phyloP scores from a whole-genome alignment of 2,329 filamentous ascomycete species.

The Aspergillus sp. region DNA sequence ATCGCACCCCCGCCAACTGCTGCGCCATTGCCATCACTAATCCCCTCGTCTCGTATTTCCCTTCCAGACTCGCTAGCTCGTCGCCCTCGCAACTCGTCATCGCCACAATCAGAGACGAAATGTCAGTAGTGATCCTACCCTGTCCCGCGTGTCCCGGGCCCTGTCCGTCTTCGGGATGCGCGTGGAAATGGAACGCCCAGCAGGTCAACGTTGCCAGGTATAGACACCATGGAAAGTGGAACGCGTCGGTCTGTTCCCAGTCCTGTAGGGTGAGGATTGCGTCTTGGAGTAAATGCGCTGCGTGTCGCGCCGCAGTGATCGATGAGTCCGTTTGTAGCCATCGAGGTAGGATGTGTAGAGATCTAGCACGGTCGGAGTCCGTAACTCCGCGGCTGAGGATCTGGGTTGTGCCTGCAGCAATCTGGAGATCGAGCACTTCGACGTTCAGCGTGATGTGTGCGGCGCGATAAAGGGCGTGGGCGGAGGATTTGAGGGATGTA shows the following conservation, averaged over 20 bases:
- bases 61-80: slow-evolving; percentile 37
- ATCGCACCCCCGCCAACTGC: slow-evolving; percentile 56
- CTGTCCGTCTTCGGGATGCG: slow-evolving; percentile 23
- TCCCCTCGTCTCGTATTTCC: slow-evolving; percentile 52
- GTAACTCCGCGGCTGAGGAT: slow-evolving; percentile 57
- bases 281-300: slow-evolving; percentile 53
- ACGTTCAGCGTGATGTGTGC: slow-evolving; percentile 58
- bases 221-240: slow-evolving; percentile 63
- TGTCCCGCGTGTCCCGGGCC: slow-evolving; percentile 43
- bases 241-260: slow-evolving; percentile 54
- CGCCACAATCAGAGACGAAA: slow-evolving; percentile 34
- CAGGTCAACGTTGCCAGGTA: slow-evolving; percentile 60
- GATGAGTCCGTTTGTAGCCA: slow-evolving; percentile 20
- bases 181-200: slow-evolving; percentile 53
- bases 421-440: slow-evolving; percentile 62
- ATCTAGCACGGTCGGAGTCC: slow-evolving; percentile 50
- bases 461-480: slow-evolving; percentile 58
- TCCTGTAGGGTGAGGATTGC: slow-evolving; percentile 51
- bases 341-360: slow-evolving; percentile 33
- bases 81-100: slow-evolving; percentile 37
- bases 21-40: slow-evolving; percentile 57
- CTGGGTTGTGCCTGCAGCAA: slow-evolving; percentile 59
- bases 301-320: slow-evolving; percentile 46
- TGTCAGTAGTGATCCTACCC: slow-evolving; percentile 39
- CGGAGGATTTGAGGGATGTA: slow-evolving; percentile 49